phyloP scores from a whole-genome alignment of 2,329 filamentous ascomycete species.

The Xylariales sp. region DNA sequence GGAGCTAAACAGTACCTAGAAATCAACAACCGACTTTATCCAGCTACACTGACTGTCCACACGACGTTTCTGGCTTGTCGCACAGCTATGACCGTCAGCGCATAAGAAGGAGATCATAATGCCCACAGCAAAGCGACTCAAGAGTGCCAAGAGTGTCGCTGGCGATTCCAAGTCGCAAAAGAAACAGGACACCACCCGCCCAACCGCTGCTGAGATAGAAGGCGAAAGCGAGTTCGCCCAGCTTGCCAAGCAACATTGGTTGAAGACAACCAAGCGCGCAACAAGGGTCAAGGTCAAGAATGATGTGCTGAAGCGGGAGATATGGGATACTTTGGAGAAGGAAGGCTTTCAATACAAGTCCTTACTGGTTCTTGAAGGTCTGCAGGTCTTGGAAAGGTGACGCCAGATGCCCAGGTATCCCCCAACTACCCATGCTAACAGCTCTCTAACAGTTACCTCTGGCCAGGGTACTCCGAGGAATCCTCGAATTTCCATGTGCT shows the following conservation, averaged over 20 bases:
- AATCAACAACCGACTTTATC: too few species aligned
- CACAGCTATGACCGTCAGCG: constrained; percentile 11
- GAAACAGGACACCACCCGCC: constrained; percentile 42
- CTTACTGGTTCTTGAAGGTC: constrained; percentile 77
- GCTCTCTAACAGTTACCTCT: constrained; percentile 68
- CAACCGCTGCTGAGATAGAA: constrained; percentile 64
- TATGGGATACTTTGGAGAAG: constrained; percentile 85
- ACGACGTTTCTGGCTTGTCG: constrained; percentile 1
- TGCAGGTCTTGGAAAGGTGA: constrained; percentile 74
- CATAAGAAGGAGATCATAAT: too few species aligned
- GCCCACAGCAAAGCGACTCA: constrained; percentile 57
- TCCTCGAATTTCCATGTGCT: constrained; percentile 90
- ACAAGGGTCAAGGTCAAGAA: constrained; percentile 72
- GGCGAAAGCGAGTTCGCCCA: constrained; percentile 69
- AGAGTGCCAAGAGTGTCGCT: too few species aligned
- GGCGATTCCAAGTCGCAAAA: constrained; percentile 37
- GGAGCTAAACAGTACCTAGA: constrained; percentile 1
- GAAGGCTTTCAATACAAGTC: constrained; percentile 74
- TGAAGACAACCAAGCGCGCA: constrained; percentile 58
- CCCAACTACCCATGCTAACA: background rate
- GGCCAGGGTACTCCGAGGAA: constrained; percentile 87
- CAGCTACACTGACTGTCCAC: too few species aligned
- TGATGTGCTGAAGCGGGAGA: constrained; percentile 76
- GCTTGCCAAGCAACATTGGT: constrained; percentile 81
- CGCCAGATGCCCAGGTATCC: too few species aligned